Conservation (phyloP, 1,284 basidiomycete species). For the Agroathelia rolfsii region DNA sequence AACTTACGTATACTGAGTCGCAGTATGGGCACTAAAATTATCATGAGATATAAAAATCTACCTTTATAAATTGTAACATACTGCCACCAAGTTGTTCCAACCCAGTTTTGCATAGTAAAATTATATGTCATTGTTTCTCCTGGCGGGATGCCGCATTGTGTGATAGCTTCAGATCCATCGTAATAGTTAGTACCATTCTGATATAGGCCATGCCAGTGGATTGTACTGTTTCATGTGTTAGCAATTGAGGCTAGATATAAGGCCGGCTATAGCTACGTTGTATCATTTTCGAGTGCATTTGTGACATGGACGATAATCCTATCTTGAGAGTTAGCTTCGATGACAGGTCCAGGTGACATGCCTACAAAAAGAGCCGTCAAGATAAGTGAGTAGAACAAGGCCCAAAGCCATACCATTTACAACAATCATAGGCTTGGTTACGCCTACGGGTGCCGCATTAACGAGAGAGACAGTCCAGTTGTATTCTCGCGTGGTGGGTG, state of each 20-base stretch:
- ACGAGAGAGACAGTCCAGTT: slow-evolving; percentile 24
- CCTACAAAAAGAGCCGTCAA: slow-evolving; percentile 13
- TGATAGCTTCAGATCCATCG: slow-evolving; percentile 36
- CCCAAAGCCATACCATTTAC: slow-evolving; percentile 30
- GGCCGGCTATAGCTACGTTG: slow-evolving; percentile 9
- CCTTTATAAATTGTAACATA: no score
- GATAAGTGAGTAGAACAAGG: not conserved
- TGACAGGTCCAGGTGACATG: slow-evolving; percentile 35
- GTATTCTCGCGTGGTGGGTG: slow-evolving; percentile 24
- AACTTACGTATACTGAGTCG: no score
- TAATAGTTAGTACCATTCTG: slow-evolving; percentile 31
- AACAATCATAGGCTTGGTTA: slow-evolving; percentile 29
- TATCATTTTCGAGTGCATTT: slow-evolving; percentile 6
- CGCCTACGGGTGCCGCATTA: slow-evolving; percentile 26
- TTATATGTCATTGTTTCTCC: slow-evolving; percentile 38
- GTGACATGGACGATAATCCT: slow-evolving; percentile 24
- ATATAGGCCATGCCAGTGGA: slow-evolving; percentile 12
- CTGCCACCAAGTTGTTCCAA: slow-evolving; percentile 25
- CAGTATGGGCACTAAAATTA: no score
- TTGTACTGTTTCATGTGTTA: slow-evolving; percentile 13
- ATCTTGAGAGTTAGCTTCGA: slow-evolving; percentile 38
- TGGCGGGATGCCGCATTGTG: slow-evolving; percentile 41
- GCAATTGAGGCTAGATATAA: not conserved
- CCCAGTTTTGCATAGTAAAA: slow-evolving; percentile 13
- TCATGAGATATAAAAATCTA: no score